Percentiles rank a stretch among this genome's conserved stretches.
Evolutionary conservation across 2,329 filamentous ascomycete species (phyloP).

Genomic region (Bipolaris sorokiniana): DNA sequence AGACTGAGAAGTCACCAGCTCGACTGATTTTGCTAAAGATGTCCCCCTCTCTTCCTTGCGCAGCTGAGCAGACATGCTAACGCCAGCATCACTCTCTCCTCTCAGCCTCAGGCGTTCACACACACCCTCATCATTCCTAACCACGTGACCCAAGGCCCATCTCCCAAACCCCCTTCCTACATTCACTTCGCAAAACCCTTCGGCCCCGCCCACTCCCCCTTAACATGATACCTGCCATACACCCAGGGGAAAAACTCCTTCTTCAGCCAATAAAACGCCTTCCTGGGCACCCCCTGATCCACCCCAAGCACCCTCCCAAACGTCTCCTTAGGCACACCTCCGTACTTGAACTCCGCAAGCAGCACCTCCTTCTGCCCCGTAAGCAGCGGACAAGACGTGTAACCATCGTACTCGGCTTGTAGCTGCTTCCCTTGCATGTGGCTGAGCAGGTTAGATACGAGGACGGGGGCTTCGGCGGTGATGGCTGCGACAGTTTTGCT

Average conservation of each 20-base stretch:
- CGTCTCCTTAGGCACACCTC: conserved; percentile 67
- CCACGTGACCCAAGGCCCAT: not conserved
- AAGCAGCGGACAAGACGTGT: conserved; percentile 49
- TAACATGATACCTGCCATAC: conserved; percentile 65
- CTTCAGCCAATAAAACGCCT: conserved; percentile 67
- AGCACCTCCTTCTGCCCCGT: conserved; percentile 66
- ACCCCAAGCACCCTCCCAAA: conserved; percentile 62
- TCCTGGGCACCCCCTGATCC: conserved; percentile 63
- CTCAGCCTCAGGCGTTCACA: not conserved
- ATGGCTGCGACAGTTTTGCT: conserved; percentile 51
- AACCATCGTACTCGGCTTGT: conserved; percentile 44
- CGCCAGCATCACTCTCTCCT: too few relatives aligned
- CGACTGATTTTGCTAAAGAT: too few relatives aligned
- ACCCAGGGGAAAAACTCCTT: conserved; percentile 73
- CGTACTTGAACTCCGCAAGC: conserved; percentile 70
- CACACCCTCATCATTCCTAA: too few relatives aligned
- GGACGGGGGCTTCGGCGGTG: conserved; percentile 45
- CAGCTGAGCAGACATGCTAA: not conserved
- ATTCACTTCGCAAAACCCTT: conserved; percentile 55
- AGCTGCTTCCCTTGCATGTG: conserved; percentile 35
- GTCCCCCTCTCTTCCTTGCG: not conserved
- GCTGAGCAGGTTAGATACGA: conserved; percentile 46
- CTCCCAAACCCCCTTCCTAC: not conserved
- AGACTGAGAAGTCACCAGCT: too few relatives aligned
- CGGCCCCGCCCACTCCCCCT: conserved; percentile 67